Conservation (phyloP, 1,284 basidiomycete species). For the Trametes hirsuta region DNA sequence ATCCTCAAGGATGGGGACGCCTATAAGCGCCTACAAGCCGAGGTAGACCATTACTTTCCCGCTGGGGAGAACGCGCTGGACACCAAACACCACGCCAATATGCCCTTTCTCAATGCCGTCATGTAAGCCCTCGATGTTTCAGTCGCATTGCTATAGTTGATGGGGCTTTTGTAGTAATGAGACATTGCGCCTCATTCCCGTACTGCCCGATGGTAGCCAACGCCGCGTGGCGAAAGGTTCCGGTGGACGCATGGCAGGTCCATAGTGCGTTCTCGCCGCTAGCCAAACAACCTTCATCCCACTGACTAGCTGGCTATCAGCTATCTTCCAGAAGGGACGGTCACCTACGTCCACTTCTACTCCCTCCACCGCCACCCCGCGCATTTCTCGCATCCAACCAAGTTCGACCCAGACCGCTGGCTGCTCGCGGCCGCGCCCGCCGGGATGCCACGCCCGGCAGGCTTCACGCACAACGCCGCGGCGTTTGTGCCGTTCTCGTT, state of each 20-base stretch:
- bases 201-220: conserved; percentile 53
- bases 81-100: conserved; percentile 22
- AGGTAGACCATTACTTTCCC: conserved; percentile 34
- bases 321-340: conserved; percentile 32
- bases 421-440: conserved; percentile 17
- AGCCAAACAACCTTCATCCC: neutral
- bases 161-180: conserved; percentile 52
- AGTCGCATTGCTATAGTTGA: conserved; percentile 5
- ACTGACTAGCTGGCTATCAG: conserved; percentile 9
- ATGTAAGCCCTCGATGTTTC: conserved; percentile 27
- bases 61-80: conserved; percentile 31
- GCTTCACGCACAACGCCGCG: conserved; percentile 15
- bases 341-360: conserved; percentile 28
- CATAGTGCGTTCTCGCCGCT: conserved; percentile 28
- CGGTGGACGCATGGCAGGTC: conserved; percentile 26
- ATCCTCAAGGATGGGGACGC: conserved; percentile 18
- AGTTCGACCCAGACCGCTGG: conserved; percentile 27
- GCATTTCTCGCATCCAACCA: conserved; percentile 29
- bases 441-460: neutral
- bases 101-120: conserved; percentile 36
- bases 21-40: conserved; percentile 24
- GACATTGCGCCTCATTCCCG: conserved; percentile 54
- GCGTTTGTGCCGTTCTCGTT: conserved; percentile 31
- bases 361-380: conserved; percentile 36
- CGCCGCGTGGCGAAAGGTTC: conserved; percentile 40